These are phyloP conservation scores for Tuber borchii DNA, from an alignment of 495 filamentous ascomycete genomes.

Conservation along the genomic window DNA sequence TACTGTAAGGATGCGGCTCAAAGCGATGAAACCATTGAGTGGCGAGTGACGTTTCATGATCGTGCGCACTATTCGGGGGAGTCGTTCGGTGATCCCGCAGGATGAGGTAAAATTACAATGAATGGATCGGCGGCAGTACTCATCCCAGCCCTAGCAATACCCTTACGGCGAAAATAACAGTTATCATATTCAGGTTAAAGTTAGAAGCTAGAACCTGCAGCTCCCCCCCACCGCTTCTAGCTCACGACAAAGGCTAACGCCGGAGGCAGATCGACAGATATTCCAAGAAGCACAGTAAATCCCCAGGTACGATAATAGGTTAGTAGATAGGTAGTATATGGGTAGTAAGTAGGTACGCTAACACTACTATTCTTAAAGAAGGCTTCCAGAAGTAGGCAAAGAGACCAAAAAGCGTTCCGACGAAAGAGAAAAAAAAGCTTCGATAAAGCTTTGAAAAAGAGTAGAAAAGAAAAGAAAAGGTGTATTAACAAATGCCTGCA, in stretches of 20 bases:
- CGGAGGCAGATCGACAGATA: neutral
- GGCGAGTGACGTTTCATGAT: neutral
- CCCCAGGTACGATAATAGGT: neutral
- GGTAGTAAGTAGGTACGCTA: neutral
- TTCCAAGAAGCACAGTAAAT: neutral
- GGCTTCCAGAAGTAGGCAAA: neutral
- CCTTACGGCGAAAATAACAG: neutral
- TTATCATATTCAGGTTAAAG: neutral
- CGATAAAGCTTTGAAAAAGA: neutral
- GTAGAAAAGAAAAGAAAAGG: neutral
- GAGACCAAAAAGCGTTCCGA: neutral
- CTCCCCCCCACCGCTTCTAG: neutral
- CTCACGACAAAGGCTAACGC: neutral
- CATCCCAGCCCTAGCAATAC: neutral
- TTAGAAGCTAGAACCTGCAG: neutral
- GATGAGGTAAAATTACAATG: neutral
- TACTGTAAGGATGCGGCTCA: neutral
- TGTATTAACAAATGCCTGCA: conserved; percentile 4
- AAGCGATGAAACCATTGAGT: too few species aligned
- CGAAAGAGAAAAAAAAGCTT: neutral
- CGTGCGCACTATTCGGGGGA: neutral
- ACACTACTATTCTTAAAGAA: neutral
- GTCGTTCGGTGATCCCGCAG: neutral
- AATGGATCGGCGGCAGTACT: neutral
- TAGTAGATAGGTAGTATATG: neutral